Base-by-base conservation (phyloP, 2,329 filamentous ascomycete genomes). In the Ceratocystis huliohia region DNA sequence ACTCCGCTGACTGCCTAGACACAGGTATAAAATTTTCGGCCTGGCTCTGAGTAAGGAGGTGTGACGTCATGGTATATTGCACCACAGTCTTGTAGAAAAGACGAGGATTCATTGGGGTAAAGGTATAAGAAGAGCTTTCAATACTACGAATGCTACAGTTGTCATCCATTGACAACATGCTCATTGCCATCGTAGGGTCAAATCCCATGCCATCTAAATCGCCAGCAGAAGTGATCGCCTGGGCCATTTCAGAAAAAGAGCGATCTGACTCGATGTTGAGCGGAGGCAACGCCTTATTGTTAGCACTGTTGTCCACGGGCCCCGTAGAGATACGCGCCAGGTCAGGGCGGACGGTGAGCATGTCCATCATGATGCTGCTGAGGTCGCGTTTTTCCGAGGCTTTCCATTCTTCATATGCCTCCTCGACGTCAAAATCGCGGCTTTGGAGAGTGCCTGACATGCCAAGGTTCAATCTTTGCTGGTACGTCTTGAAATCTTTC, bases 401-500 rank as follows among this genome's bases (percentile, higher is more conserved):
- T 75, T 91, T 95, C 94, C 94, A 99, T 56, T 84, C 80, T 69
- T 92, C 86, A 73, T 92, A 99, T 2, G 88, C 87, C 68, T 96
- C 91, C 66, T 96, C 91, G 20, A 88, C 77, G 68, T 96, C 91
- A 75, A 99, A 99, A 74, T 99, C 93, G 61, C 91, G 85, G 70
- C 83, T 87, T 67, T 87, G 85, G 62, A 99, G 76, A 0, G 93
- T 92, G 67, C 84, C 89, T 59, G 84, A 81, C 69, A 88, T 88
- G 72, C 90, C 87, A 6, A 93, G 83, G 72, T 88, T 95, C 66
- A 99, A 80, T 69, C 93, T 87, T 69, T 90, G 87, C 74, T 96
- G 94, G 74, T 99, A 99, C 8, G 88, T 84, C 76, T 99, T 99
- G 71, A 97, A 82, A 74, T 99, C 94, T 71, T 87, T 87, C 68